phyloP scores from a whole-genome alignment of 2,329 filamentous ascomycete species.

The Eutypella sp. region DNA sequence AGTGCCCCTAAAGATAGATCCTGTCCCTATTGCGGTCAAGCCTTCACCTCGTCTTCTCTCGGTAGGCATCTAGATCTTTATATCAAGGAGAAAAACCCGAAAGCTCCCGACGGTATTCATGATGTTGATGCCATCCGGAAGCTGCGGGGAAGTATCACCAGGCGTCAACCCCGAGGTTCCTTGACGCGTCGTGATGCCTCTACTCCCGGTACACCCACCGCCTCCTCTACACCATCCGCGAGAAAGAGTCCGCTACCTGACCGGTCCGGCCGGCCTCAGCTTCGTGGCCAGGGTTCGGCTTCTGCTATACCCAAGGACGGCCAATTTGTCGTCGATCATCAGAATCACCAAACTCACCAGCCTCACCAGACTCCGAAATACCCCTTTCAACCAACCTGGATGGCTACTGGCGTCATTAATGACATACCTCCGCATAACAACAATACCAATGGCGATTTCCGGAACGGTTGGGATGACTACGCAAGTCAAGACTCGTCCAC shows the following conservation, averaged over 20 bases:
- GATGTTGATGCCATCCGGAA: slow-evolving; percentile 84
- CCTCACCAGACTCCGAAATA: slow-evolving; percentile 54
- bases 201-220: slow-evolving; percentile 52
- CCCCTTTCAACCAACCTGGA: slow-evolving; percentile 61
- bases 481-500: slow-evolving; percentile 26
- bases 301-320: slow-evolving; percentile 38
- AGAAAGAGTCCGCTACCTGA: slow-evolving; percentile 39
- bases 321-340: slow-evolving; percentile 38
- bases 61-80: slow-evolving; percentile 92
- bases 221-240: slow-evolving; percentile 15
- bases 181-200: slow-evolving; percentile 55
- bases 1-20: slow-evolving; percentile 73
- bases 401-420: slow-evolving; percentile 73
- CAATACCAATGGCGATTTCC: slow-evolving; percentile 36
- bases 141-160: slow-evolving; percentile 78
- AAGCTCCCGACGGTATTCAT: slow-evolving; percentile 79
- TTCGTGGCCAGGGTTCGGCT: slow-evolving; percentile 30
- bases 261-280: neutral
- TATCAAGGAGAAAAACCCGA: slow-evolving; percentile 89
- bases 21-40: slow-evolving; percentile 82
- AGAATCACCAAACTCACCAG: too few relatives aligned
- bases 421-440: slow-evolving; percentile 49
- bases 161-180: slow-evolving; percentile 71
- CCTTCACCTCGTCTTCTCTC: slow-evolving; percentile 89
- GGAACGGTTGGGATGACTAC: slow-evolving; percentile 30